Base-by-base conservation (phyloP, 495 filamentous ascomycete genomes). In the Talaromyces adpressus region DNA sequence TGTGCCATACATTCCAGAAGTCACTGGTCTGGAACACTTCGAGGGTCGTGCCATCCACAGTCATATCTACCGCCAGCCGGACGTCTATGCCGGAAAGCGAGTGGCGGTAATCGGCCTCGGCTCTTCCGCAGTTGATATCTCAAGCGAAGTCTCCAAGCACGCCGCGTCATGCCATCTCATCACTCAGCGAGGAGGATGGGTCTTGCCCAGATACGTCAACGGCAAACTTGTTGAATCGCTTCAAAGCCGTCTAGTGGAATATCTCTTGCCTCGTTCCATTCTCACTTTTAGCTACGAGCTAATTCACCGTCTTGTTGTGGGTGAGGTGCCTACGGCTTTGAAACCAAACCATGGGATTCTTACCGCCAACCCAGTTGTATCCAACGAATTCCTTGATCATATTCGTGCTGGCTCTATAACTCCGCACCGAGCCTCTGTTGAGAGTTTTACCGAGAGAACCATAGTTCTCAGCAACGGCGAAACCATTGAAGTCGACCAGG, bases 51-150 rank as follows among this genome's bases (percentile, higher is more conserved):
- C 72, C 30, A 27, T 74, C 39, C 71, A 76, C 45, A 74, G 73
- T 30, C 69, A 72, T 59, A 57, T 68, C 39, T 75, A 76, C 57
- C 66, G 72, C 32, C 63, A 66, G 25, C 64, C 68, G 1, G 54
- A 20, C 14, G 59, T 58, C 1, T 73, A 70, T 65, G 64, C 63
- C 49, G 72, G 72, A 22, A 71, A 74, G 59, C 63, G 59, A 22
- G 64, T 74, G 0, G 73, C 67, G 16, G 63, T 76, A 59, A 62
- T 73, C 36, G 69, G 74, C 3, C 22, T 73, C 49, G 71, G 69
- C 18, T 68, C 66, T 34, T 73, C 71, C 23, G 74, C 70, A 23
- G 64, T 67, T 27, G 67, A 72, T 59, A 65, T 69, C 27, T 63
- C 67, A 39, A 63, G 60, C 25, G 69, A 70, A 59, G 60, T 68